Percentiles rank a stretch among this genome's conserved stretches.
These are phyloP conservation scores for Jackrogersella minutella DNA, from an alignment of 495 filamentous ascomycete genomes.

Conservation along the genomic window DNA sequence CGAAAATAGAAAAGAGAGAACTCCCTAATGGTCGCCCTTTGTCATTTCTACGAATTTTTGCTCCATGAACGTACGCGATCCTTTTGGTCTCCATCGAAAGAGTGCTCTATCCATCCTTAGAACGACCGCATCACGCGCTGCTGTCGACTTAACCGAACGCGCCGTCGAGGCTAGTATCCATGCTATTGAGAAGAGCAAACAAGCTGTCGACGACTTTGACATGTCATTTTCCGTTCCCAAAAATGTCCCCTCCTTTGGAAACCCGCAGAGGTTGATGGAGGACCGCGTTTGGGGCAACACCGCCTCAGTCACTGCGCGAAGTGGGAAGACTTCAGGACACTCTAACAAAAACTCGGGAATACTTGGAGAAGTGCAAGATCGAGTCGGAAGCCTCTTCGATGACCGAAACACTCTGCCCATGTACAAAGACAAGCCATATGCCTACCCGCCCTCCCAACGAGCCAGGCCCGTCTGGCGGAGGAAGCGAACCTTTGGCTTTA, in stretches of 20 bases:
- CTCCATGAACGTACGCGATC: constrained; percentile 63
- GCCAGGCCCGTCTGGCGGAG: constrained; percentile 57
- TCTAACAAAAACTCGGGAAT: constrained; percentile 49
- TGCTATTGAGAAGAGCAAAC: constrained; percentile 52
- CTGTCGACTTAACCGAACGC: constrained; percentile 51
- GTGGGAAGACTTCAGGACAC: constrained; percentile 24
- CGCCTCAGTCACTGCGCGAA: constrained; percentile 41
- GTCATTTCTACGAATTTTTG: constrained; percentile 16
- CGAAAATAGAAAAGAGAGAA: not conserved
- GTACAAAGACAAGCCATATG: constrained; percentile 98
- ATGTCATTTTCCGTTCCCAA: constrained; percentile 75
- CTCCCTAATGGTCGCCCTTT: constrained; percentile 26
- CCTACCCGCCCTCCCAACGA: constrained; percentile 65
- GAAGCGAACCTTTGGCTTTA: constrained; percentile 55
- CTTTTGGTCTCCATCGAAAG: constrained; percentile 59
- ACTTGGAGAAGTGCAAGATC: constrained; percentile 55
- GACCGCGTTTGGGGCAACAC: constrained; percentile 70
- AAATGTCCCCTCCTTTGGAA: constrained; percentile 74
- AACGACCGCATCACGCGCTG: constrained; percentile 49
- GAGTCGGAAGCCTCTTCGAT: constrained; percentile 56
- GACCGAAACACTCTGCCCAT: constrained; percentile 77
- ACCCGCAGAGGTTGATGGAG: constrained; percentile 72
- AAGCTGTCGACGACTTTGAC: constrained; percentile 51
- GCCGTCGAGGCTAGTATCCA: constrained; percentile 52
- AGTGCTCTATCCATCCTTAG: constrained; percentile 56